Percentiles rank a stretch among this genome's conserved stretches.
Conservation (phyloP, 2,329 filamentous ascomycete genomes). For the Didymella pinodella region DNA sequence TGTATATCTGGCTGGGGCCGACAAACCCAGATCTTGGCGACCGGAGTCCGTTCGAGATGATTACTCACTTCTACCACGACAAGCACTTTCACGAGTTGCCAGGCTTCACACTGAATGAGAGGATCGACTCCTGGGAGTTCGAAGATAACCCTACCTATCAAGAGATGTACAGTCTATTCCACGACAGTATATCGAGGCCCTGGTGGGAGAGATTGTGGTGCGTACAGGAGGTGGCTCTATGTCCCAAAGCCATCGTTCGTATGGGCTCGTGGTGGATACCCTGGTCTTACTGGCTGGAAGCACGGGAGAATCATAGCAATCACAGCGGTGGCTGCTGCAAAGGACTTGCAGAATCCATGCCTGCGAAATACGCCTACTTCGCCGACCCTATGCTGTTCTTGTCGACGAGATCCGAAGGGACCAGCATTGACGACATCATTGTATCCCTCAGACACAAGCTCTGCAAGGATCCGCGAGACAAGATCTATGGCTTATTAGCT, state of each 20-base stretch:
- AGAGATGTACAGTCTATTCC: conserved; percentile 3
- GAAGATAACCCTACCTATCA: conserved; percentile 2
- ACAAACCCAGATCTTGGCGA: background rate
- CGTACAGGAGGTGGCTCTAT: conserved; percentile 5
- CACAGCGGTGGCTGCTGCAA: background rate
- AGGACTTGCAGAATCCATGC: background rate
- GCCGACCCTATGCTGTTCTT: conserved; percentile 7
- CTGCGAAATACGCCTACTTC: conserved; percentile 9
- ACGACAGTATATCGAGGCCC: conserved; percentile 1
- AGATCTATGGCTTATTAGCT: conserved; percentile 8
- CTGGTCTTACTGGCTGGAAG: background rate
- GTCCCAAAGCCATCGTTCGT: conserved; percentile 1
- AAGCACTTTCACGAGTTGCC: conserved; percentile 8
- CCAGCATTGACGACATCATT: background rate
- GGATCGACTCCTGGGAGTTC: background rate
- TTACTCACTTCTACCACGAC: conserved; percentile 1
- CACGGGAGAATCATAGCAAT: background rate
- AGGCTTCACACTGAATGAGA: background rate
- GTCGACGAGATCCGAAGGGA: background rate
- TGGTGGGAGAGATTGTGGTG: conserved; percentile 15
- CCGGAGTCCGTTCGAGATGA: conserved; percentile 2
- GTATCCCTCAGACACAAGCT: conserved; percentile 8
- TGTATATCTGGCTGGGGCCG: conserved; percentile 29
- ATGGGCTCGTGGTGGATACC: conserved; percentile 2
- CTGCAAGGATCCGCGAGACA: conserved; percentile 11